Conservation (phyloP, 108 stramenopile genomes). For the Cyclotella sp. region DNA sequence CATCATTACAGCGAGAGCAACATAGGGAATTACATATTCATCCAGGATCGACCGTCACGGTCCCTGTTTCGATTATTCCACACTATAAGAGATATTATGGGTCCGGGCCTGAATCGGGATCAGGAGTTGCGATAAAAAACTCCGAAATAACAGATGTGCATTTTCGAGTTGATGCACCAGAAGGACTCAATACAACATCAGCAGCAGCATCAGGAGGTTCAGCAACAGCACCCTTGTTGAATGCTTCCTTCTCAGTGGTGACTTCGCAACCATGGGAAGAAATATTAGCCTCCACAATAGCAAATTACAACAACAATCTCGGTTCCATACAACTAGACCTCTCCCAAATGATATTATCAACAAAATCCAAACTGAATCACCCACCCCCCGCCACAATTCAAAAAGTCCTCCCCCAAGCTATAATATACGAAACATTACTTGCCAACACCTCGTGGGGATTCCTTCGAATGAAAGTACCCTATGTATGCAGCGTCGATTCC, state of each 20-base stretch:
- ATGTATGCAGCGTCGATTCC: conserved; percentile 30
- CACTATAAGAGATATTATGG: conserved; percentile 32
- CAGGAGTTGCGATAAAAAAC: not conserved
- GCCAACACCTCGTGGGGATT: conserved; percentile 54
- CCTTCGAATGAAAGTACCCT: conserved; percentile 46
- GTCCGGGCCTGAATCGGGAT: not conserved
- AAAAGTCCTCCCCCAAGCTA: not conserved
- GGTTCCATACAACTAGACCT: conserved; percentile 30
- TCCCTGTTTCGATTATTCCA: conserved; percentile 49
- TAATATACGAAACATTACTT: conserved; percentile 41
- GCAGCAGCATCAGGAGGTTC: not conserved
- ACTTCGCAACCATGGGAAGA: not conserved
- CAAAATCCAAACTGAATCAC: conserved; percentile 9
- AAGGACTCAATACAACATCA: not conserved
- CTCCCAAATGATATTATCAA: conserved; percentile 22
- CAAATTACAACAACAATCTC: conserved; percentile 10
- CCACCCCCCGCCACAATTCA: not conserved
- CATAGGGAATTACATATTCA: conserved; percentile 26
- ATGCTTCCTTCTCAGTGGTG: not conserved
- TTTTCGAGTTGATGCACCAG: not conserved
- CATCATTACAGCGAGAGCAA: not conserved
- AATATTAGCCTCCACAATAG: conserved; percentile 1
- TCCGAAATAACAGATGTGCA: not conserved
- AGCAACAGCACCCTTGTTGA: not conserved
- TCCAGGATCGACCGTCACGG: conserved; percentile 24